Conservation (phyloP, 805 yeast genomes). For the Myxozyma geophila region DNA sequence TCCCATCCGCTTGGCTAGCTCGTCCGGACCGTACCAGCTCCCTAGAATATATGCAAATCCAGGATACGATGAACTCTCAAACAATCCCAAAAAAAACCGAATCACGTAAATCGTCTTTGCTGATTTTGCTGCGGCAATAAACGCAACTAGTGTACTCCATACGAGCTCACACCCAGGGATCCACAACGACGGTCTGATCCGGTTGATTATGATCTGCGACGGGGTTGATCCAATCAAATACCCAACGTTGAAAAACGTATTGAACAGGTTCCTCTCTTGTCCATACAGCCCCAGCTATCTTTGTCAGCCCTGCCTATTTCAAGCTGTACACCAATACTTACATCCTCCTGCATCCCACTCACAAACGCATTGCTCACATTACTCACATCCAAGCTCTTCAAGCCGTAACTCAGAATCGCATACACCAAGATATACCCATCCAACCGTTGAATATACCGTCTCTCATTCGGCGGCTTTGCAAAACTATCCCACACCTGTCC, state of each 20-base stretch:
- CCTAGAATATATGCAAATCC: conserved; percentile 41
- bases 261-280: conserved; percentile 30
- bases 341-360: conserved; percentile 62
- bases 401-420: conserved; percentile 48
- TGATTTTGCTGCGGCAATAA: conserved; percentile 38
- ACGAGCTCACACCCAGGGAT: conserved; percentile 42
- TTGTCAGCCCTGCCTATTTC: neutral
- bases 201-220: conserved; percentile 43
- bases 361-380: conserved; percentile 70
- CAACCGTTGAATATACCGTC: conserved; percentile 44
- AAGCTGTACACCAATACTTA: conserved; percentile 36
- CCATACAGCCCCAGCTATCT: conserved; percentile 24
- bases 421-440: conserved; percentile 45
- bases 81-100: conserved; percentile 44
- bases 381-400: conserved; percentile 62
- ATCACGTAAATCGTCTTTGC: conserved; percentile 40
- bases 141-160: conserved; percentile 40
- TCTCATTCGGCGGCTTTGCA: conserved; percentile 40
- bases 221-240: conserved; percentile 46
- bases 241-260: conserved; percentile 38
- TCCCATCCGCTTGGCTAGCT: conserved; percentile 41
- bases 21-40: conserved; percentile 42
- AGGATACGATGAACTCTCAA: conserved; percentile 43
- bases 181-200: conserved; percentile 40
- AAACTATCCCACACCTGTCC: conserved; percentile 35